Conservation (phyloP, 2,329 filamentous ascomycete species). For the Emergomyces pasteurianus region DNA sequence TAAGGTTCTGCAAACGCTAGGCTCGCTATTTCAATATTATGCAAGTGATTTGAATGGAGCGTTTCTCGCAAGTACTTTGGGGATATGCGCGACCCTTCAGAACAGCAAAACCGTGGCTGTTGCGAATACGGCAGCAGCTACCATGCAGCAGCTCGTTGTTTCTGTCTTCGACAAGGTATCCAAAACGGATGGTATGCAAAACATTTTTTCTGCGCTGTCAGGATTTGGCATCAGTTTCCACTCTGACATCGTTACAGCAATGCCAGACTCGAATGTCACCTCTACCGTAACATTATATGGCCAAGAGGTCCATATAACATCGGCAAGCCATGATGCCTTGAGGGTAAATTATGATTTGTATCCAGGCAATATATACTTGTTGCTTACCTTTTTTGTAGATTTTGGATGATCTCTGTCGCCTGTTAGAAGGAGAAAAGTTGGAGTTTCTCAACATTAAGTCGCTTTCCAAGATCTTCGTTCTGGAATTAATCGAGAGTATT, state of each 20-base stretch:
- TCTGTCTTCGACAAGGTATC: conserved; percentile 88
- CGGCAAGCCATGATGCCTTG: conserved; percentile 76
- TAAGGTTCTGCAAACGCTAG: conserved; percentile 86
- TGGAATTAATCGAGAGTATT: conserved; percentile 87
- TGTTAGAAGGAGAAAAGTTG: conserved; percentile 73
- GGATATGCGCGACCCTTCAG: conserved; percentile 85
- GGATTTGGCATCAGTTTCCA: neutral
- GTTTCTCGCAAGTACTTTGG: conserved; percentile 66
- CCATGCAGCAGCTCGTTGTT: conserved; percentile 83
- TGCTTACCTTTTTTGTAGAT: conserved; percentile 39
- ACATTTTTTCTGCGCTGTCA: neutral
- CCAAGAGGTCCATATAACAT: conserved; percentile 53
- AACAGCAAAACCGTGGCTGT: conserved; percentile 86
- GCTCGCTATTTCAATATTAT: conserved; percentile 84
- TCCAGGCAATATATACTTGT: conserved; percentile 5
- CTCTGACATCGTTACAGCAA: neutral
- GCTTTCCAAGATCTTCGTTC: conserved; percentile 67
- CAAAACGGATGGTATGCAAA: conserved; percentile 58
- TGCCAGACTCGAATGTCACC: neutral
- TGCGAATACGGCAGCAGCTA: conserved; percentile 92
- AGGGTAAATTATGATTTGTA: conserved; percentile 38
- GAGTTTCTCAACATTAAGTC: conserved; percentile 70
- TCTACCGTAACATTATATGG: conserved; percentile 39
- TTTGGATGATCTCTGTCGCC: conserved; percentile 78
- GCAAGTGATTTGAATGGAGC: conserved; percentile 67